phyloP scores from a whole-genome alignment of 805 yeast species.

The Ogataea populi-albae region DNA sequence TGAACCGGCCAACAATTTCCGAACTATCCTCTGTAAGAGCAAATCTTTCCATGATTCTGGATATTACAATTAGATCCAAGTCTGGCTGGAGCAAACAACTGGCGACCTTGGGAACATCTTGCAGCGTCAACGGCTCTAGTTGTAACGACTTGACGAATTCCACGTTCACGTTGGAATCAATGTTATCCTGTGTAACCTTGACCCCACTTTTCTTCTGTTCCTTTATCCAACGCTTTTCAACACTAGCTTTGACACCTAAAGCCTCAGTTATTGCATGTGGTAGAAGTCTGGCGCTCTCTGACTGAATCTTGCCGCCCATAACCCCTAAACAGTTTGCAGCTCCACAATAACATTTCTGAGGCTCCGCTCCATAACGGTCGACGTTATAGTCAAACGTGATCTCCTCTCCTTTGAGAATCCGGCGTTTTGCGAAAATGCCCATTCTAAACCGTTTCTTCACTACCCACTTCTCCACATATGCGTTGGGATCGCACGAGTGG shows the following conservation, averaged over 20 bases:
- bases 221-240: constrained; percentile 71
- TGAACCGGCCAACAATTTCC: constrained; percentile 53
- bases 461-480: constrained; percentile 95
- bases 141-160: constrained; percentile 61
- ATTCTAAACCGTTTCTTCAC: constrained; percentile 85
- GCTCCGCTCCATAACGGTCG: constrained; percentile 92
- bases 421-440: constrained; percentile 90
- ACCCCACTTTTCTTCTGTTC: constrained; percentile 49
- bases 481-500: constrained; percentile 94
- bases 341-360: constrained; percentile 94
- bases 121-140: constrained; percentile 47
- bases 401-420: constrained; percentile 76
- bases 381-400: constrained; percentile 91
- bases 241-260: constrained; percentile 65
- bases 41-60: constrained; percentile 64
- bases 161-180: constrained; percentile 58
- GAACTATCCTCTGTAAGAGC: constrained; percentile 37
- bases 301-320: constrained; percentile 96
- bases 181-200: constrained; percentile 47
- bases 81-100: constrained; percentile 70
- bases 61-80: constrained; percentile 62
- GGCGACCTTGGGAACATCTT: constrained; percentile 75
- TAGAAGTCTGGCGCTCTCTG: constrained; percentile 79
- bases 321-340: constrained; percentile 89
- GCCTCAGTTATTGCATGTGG: constrained; percentile 87